Evolutionary conservation across 768 basidiomycete genomes (phyloP).

Genomic region (Leucosporidium creatinivorum): DNA sequence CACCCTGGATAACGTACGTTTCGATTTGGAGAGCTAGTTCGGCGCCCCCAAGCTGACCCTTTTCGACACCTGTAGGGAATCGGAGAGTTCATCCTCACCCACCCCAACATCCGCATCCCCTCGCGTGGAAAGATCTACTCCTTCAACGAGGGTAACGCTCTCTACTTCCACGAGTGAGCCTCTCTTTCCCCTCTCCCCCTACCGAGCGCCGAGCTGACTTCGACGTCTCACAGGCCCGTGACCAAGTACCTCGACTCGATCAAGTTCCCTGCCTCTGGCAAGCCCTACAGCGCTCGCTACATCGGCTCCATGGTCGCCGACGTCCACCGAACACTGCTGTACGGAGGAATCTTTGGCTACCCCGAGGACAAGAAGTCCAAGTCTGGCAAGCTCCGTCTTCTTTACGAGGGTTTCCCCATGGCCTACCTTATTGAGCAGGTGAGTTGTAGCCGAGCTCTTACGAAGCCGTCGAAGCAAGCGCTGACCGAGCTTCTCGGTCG

Average conservation of each 20-base stretch:
- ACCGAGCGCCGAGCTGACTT: neutral
- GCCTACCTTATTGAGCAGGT: conserved; percentile 90
- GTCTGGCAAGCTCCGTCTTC: conserved; percentile 81
- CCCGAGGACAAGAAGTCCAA: conserved; percentile 97
- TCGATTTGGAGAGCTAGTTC: neutral
- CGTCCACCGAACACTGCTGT: conserved; percentile 89
- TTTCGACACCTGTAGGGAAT: conserved; percentile 48
- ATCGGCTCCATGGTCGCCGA: conserved; percentile 99
- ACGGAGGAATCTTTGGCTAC: conserved; percentile 98
- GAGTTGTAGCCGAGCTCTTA: conserved; percentile 31
- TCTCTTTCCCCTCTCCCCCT: neutral
- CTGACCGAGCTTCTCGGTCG: conserved; percentile 33
- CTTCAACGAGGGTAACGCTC: conserved; percentile 96
- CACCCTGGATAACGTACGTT: conserved; percentile 70
- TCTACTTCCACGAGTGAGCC: conserved; percentile 83
- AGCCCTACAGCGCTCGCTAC: conserved; percentile 56
- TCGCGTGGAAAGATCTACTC: conserved; percentile 96
- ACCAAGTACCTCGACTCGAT: conserved; percentile 76
- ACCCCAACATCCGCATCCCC: conserved; percentile 93
- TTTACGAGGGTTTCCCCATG: conserved; percentile 99
- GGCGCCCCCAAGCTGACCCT: neutral
- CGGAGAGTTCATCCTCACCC: conserved; percentile 97
- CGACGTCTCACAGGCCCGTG: conserved; percentile 82
- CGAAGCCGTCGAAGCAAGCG: conserved; percentile 4
- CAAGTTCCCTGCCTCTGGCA: conserved; percentile 74